Conservation (phyloP, 257 asterid genomes). For the Lycium ferocissimum region DNA sequence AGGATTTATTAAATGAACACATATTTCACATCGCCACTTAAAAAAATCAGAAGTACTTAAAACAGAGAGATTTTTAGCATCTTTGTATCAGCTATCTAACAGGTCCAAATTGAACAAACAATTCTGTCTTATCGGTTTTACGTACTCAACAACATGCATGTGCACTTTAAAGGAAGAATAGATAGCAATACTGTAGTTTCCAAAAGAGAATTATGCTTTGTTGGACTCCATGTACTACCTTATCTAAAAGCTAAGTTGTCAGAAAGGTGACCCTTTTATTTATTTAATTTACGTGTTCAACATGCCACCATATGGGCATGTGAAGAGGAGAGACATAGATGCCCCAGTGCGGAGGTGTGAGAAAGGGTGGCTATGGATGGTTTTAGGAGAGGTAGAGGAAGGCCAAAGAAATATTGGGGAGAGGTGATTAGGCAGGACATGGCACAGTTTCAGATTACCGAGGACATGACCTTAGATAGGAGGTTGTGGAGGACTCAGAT, state of each 20-base stretch:
- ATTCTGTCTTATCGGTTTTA: constrained; percentile 4
- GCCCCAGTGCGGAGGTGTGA: too few species aligned
- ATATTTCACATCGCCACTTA: neutral
- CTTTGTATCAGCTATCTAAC: neutral
- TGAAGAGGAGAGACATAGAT: too few species aligned
- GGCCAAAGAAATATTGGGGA: too few species aligned
- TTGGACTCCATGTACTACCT: neutral
- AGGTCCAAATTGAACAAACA: constrained; percentile 19
- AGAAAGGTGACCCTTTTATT: neutral
- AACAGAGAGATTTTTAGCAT: constrained; percentile 7
- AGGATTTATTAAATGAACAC: neutral
- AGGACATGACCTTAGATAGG: too few species aligned
- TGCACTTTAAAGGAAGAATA: neutral
- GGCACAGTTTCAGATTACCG: too few species aligned
- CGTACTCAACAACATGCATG: neutral
- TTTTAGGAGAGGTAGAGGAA: too few species aligned
- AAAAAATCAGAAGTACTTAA: neutral
- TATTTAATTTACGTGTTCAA: neutral
- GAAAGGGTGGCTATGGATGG: too few species aligned
- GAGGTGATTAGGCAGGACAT: too few species aligned
- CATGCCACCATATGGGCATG: neutral
- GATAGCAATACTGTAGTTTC: neutral
- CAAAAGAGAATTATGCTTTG: neutral
- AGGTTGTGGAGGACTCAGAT: too few species aligned
- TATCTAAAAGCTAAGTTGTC: neutral